A percentile compares a stretch with the other conserved stretches of the same genome.
Conservation (phyloP, 2,329 filamentous ascomycete species). For the Verticillium longisporum region DNA sequence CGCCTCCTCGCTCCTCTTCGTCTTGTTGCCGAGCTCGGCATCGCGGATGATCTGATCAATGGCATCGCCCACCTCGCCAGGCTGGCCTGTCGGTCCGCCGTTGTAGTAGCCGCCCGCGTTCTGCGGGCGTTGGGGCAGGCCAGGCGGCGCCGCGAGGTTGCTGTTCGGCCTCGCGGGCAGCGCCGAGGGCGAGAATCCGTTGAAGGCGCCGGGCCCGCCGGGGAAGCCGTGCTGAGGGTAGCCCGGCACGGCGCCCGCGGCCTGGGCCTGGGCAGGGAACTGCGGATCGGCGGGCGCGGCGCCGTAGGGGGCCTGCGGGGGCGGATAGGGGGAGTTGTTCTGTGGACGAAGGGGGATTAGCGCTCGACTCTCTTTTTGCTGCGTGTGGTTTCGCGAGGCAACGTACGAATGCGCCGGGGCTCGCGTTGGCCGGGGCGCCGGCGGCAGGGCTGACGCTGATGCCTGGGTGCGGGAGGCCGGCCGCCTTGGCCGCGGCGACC, state of each 20-base stretch:
- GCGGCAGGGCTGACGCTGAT: slow-evolving; percentile 43
- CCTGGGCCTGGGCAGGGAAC: slow-evolving; percentile 20
- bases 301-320: slow-evolving; percentile 26
- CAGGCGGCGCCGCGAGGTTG: slow-evolving; percentile 27
- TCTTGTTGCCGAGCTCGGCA: slow-evolving; percentile 54
- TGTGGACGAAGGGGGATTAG: not conserved
- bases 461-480: slow-evolving; percentile 13
- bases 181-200: slow-evolving; percentile 28
- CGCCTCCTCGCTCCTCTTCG: slow-evolving; percentile 30
- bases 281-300: slow-evolving; percentile 24
- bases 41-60: slow-evolving; percentile 60
- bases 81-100: slow-evolving; percentile 18
- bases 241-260: slow-evolving; percentile 10
- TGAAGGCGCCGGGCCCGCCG: slow-evolving; percentile 1
- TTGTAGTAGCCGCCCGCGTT: slow-evolving; percentile 24
- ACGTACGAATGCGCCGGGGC: slow-evolving; percentile 54
- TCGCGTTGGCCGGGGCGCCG: slow-evolving; percentile 29
- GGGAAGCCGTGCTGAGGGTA: slow-evolving; percentile 9
- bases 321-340: slow-evolving; percentile 32
- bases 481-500: slow-evolving; percentile 52
- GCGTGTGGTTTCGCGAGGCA: slow-evolving; percentile 2
- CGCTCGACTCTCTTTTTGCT: slow-evolving; percentile 5
- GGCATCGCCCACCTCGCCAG: slow-evolving; percentile 43
- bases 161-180: slow-evolving; percentile 40
- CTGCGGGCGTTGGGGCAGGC: slow-evolving; percentile 37